Evolutionary conservation across 768 basidiomycete genomes (phyloP), one percentile per base, ranked within the genome.

Genomic region (Thelephora aurantiotincta): DNA sequence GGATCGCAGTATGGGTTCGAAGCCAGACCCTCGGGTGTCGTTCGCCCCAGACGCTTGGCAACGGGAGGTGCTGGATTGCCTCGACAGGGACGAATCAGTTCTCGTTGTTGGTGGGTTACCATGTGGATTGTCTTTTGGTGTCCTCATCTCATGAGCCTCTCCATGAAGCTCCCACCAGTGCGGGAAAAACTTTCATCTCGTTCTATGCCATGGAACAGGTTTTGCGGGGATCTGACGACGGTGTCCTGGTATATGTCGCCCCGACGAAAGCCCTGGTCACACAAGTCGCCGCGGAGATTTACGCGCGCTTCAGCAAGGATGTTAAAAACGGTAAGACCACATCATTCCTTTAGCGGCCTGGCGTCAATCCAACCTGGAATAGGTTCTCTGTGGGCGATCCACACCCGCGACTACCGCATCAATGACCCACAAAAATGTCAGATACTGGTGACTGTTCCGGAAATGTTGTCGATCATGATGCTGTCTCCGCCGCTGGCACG

Each of bases 1-100:
- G 82, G 80, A 82, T 54, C 66, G 82, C 33, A 77, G 72, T 50
- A 79, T 85, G 75, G 82, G 82, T 51, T 69, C 76, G 36, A 63
- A 70, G 46, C 57, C 61, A 0, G 83, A 85, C 60, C 43, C 58
- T 5, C 69, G 82, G 0, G 80, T 84, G 33, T 51, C 66, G 1
- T 85, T 85, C 58, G 62, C 71, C 18, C 82, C 82, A 0, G 82
- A 85, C 56, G 75, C 71, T 1, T 85, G 82, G 82, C 83, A 85
- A 52, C 63, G 75, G 22, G 57, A 70, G 18, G 82, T 84, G 5
- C 62, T 85, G 43, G 78, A 85, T 54, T 70, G 68, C 43, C 67
- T 85, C 16, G 83, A 85, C 51, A 55, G 59, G 5, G 62, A 75
- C 20, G 55, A 55, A 19, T 83, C 81, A 2, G 60, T 84, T 11